These are phyloP conservation scores for Thermomucor indicae-seudaticae DNA, from an alignment of 371 early-diverging fungal species.

Conservation along the genomic window DNA sequence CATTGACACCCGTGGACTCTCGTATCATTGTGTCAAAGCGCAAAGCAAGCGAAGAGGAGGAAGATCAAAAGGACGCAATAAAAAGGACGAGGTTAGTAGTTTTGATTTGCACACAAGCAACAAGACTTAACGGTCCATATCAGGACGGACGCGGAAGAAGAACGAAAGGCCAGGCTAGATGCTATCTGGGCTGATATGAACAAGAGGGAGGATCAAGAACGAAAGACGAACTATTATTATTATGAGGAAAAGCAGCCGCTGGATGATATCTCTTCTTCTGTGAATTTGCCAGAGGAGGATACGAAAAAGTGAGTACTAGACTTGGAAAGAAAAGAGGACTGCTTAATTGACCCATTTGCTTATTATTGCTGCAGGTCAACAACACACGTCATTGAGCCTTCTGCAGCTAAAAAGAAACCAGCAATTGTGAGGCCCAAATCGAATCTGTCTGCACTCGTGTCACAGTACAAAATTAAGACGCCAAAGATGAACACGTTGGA, in stretches of 20 bases:
- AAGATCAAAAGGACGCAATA: neutral
- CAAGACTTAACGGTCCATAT: neutral
- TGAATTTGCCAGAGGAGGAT: conserved; percentile 7
- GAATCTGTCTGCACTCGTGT: conserved; percentile 46
- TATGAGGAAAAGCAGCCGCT: conserved; percentile 14
- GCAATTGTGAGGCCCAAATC: conserved; percentile 48
- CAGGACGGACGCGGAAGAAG: neutral
- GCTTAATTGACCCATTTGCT: neutral
- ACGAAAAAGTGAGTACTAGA: neutral
- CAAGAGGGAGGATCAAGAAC: neutral
- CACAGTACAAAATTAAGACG: conserved; percentile 61
- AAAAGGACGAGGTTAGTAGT: neutral
- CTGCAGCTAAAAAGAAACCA: conserved; percentile 9
- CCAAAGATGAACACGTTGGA: conserved; percentile 70
- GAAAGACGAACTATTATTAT: neutral
- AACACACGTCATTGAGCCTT: neutral
- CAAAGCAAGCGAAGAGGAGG: neutral
- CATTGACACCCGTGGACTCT: conserved; percentile 1
- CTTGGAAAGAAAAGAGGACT: neutral
- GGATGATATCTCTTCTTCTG: conserved; percentile 23
- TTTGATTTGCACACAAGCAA: neutral
- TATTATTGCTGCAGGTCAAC: neutral
- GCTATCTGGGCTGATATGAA: conserved; percentile 30
- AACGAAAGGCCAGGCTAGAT: conserved; percentile 16
- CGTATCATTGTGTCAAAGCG: neutral